Evolutionary conservation across 2,329 filamentous ascomycete genomes (phyloP), one percentile per base, ranked within the genome.

Genomic region (Diaporthe amygdali): DNA sequence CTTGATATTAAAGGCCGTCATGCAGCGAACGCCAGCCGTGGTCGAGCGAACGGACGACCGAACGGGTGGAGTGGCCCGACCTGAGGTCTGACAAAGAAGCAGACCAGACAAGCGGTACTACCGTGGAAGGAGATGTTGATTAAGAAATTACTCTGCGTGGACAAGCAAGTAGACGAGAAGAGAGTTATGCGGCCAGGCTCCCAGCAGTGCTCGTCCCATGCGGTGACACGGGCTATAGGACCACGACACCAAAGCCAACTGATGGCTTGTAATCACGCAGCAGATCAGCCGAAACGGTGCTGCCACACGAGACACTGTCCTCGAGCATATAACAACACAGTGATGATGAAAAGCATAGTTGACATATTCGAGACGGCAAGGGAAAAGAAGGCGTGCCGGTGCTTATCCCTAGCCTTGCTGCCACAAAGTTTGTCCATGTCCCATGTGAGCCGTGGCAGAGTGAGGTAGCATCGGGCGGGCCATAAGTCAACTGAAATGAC

Each of bases 231-330:
- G 55, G 41, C 30, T 59, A 59, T 68, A 68, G 66, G 54, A 44
- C 66, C 66, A 59, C 27, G 46, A n/a, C 66, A 46, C 37, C n/a
- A 66, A 30, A 25, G n/a, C 52, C 34, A 47, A 69, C 30, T 66
- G 59, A 41, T n/a, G 47, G 44, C 41, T 30, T 25, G 34, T 52
- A 66, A 44, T 61, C 49, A 34, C 51, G 59, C 47, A 63, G 49
- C n/a, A 49, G 22, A 41, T 34, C 41, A 64, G 27, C 55, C 55
- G 59, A 52, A 63, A 59, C 61, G 55, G 25, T 51, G 51, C 66
- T 55, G 66, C 66, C 66, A 68, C 52, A 51, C 66, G 68, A 68
- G 68, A 72, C 68, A 59, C 49, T 66, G 56, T 66, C 66, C 61
- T 39, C 27, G 30, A 39, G 52, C 27, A 54, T 61, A 49, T 34